Base-by-base conservation (phyloP, 2,329 filamentous ascomycete species). In the Helotiales sp. region DNA sequence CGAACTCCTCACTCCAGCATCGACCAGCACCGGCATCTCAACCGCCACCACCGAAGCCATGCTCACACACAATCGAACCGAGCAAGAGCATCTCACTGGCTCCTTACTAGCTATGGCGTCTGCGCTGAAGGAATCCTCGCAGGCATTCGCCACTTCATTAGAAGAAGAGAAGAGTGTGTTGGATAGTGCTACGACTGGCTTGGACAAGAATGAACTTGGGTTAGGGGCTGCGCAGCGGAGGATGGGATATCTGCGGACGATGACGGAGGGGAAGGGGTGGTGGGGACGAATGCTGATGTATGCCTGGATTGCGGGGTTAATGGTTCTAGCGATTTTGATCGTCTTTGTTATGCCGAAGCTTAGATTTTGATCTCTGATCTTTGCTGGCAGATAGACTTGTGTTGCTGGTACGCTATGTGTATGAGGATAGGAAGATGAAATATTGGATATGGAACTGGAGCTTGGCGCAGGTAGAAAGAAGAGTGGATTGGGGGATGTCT, bases 251-350 rank as follows among this genome's bases (percentile, higher is more conserved):
- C 79, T 98, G 76, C 84, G 87, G 72, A 85, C 85, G 61, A 93
- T 97, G 89, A 93, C 91, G 17, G 95, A 97, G 81, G 94, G 93
- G 3, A 90, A 91, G 77, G 93, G 93, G 0, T 96, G 91, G 91
- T 93, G 87, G 88, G 93, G 91, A 6, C 82, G 94, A 61, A 87
- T 97, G 82, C 84, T 95, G 80, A 83, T 97, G 68, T 97, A 96
- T 82, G 90, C 84, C 45, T 91, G 92, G 85, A 93, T 97, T 58
- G 91, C 90, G 74, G 93, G 87, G 32, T 79, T 97, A 69, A 95
- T 93, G 89, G 74, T 96, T n/a, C 80, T 88, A 28, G 86, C 93
- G 20, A 82, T 97, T 40, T 74, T 96, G 77, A 79, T 97, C 71
- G 94, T 97, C 13, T 95, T 95, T 82, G 85, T 95, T 60, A 82